Base-by-base conservation (phyloP, 257 asterid species). In the Solanum appendiculatum region DNA sequence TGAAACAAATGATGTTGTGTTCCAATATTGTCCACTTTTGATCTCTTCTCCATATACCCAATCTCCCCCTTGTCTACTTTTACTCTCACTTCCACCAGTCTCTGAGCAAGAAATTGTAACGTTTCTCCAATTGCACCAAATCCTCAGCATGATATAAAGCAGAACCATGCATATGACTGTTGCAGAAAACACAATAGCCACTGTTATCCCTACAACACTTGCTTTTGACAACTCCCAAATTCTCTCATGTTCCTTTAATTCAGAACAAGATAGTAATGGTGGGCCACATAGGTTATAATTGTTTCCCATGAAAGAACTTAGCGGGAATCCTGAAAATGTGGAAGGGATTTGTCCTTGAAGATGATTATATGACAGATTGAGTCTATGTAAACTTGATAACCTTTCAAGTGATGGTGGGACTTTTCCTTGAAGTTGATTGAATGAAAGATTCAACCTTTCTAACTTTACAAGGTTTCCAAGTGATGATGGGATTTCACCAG, bases 101-200 rank as follows among this genome's bases (percentile, higher is more conserved):
- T 92, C 97, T 25, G 98, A 91, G 93, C 98, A 95, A n/a, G 98
- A 91, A 89, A 96, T 84, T 3, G 96, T 92, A 33, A 94, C 97
- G 23, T 91, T 94, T 83, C 98, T 90, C 99, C 99, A 96, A 74
- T 94, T 94, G 93, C 95, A 93, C 97, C 97, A 95, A 23, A 96
- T 94, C 90, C 96, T 90, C 46, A 92, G 66, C 98, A 96, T 96
- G 80, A 91, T 63, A 58, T 96, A 96, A 84, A 96, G 82, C 95
- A 96, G 42, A 66, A 82, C 91, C 92, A 94, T 80, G 86, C 99
- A 96, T 16, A 96, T 95, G 82, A 95, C 86, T 9, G 97, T 94
- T 78, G 99, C 91, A 1, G 95, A 93, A 81, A 95, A 94, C 44
- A 92, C 99, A 90, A 96, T 96, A 86, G 92, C 99, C 92, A 94